Base-by-base conservation (phyloP, 129 eudicot genomes). In the Smallanthus sonchifolius region DNA sequence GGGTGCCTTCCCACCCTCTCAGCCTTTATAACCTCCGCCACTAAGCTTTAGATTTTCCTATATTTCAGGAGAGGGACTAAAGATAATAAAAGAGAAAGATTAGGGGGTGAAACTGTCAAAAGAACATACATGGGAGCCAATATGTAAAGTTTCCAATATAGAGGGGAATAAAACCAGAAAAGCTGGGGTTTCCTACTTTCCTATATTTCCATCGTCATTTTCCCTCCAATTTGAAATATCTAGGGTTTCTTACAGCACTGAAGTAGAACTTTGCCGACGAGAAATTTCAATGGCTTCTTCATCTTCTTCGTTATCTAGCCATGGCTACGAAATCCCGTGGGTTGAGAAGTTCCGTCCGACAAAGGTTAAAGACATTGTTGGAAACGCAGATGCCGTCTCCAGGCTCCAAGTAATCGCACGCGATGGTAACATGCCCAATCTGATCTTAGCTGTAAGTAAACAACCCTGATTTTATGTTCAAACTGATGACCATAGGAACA, bases 391-490 rank as follows among this genome's bases (percentile, higher is more conserved):
- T 63, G 96, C 97, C 51, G 97, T 95, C 44, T 83, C 97, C 61
- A 75, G 97, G 72, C 99, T 95, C 57, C 92, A 95, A 85, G 97
- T 95, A 70, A 94, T 94, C 43, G 97, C 99, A 36, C 90, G 85
- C 11, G 96, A 95, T 51, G 99, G 97, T 74, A 95, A 95, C 83
- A 95, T 94, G 99, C 99, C 96, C 20, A 94, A 94, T 67, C 86
- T 95, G 81, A 88, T 94, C 61, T 70, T 94, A 65, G 82, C 97
- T 38, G 99, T 94, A 80, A 74, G 83, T 62, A 28, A 19, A 3
- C 6, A 39, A 32, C 72, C 57, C 67, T 32, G 15, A 17, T 48
- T 30, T 34, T 3, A 74, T 51, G 44, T 3, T 20, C 64, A 36
- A 78, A 4, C 9, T 16, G 66, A 19, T 52, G 15, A 52, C 24